phyloP scores from a whole-genome alignment of 2,329 filamentous ascomycete species.

The Diaporthe vaccinii region DNA sequence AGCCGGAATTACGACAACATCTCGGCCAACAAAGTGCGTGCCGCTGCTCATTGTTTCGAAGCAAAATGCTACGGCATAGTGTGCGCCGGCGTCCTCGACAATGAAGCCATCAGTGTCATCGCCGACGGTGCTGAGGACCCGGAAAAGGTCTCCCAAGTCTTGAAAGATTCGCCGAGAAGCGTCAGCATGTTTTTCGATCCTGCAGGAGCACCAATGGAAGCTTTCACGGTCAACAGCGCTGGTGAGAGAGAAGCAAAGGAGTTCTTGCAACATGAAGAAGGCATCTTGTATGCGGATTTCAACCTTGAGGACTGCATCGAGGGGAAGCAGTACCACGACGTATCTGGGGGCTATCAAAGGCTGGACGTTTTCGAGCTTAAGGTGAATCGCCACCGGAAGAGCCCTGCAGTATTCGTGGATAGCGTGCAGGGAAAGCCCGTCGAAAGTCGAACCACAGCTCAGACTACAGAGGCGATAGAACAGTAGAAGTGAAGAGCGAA shows the following conservation, averaged over 20 bases:
- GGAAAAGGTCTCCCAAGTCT: slow-evolving; percentile 13
- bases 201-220: neutral
- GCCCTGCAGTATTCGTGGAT: slow-evolving; percentile 7
- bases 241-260: slow-evolving; percentile 28
- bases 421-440: neutral
- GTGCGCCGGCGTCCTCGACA: slow-evolving; percentile 38
- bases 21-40: slow-evolving; percentile 28
- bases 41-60: slow-evolving; percentile 38
- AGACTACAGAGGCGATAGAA: neutral
- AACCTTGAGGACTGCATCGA: slow-evolving; percentile 32
- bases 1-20: slow-evolving; percentile 19
- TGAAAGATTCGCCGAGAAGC: neutral
- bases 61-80: slow-evolving; percentile 40
- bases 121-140: slow-evolving; percentile 12
- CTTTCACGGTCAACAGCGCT: neutral
- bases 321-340: slow-evolving; percentile 40
- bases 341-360: slow-evolving; percentile 43
- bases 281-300: slow-evolving; percentile 41
- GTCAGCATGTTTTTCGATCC: slow-evolving; percentile 26
- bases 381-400: slow-evolving; percentile 16
- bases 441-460: neutral
- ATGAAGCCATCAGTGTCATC: slow-evolving; percentile 28
- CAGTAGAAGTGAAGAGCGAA: neutral
- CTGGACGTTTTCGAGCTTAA: slow-evolving; percentile 39
- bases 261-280: slow-evolving; percentile 37